Conservation (phyloP, 352 stramenopile species). For the Phytophthora ramorum region DNA sequence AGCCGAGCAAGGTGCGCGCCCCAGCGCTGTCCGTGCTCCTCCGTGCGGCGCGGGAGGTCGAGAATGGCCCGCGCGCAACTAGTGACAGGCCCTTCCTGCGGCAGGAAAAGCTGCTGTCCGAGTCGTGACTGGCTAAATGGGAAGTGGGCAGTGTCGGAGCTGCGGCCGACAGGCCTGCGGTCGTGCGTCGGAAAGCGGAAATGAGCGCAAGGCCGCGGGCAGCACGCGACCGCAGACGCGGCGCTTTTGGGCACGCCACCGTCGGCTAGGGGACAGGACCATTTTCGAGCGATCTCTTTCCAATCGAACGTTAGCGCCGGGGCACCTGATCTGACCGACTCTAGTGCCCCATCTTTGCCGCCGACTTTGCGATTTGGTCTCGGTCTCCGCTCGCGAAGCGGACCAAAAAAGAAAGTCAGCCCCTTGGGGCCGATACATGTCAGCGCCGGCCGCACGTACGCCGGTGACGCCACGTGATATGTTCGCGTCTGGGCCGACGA, state of each 20-base stretch:
- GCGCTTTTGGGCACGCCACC: no score
- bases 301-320: conserved; percentile 40
- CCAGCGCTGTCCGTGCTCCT: conserved; percentile 37
- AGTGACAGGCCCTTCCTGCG: conserved; percentile 10
- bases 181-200: conserved; percentile 40
- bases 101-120: conserved; percentile 9
- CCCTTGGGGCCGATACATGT: no score
- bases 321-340: conserved; percentile 22
- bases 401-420: no score
- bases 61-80: conserved; percentile 17
- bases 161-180: no score
- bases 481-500: neutral
- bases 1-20: conserved; percentile 44
- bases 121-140: conserved; percentile 25
- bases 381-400: neutral
- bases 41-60: conserved; percentile 8
- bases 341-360: no score
- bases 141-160: conserved; percentile 27
- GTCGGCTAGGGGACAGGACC: no score
- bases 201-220: conserved; percentile 22
- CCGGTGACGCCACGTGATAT: conserved; percentile 23
- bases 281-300: conserved; percentile 4
- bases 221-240: no score
- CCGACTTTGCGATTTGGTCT: conserved; percentile 8
- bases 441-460: no score